Percentiles rank a stretch among this genome's conserved stretches.
Conservation (phyloP, 139 green algal genomes). For the Micractinium sp. region DNA sequence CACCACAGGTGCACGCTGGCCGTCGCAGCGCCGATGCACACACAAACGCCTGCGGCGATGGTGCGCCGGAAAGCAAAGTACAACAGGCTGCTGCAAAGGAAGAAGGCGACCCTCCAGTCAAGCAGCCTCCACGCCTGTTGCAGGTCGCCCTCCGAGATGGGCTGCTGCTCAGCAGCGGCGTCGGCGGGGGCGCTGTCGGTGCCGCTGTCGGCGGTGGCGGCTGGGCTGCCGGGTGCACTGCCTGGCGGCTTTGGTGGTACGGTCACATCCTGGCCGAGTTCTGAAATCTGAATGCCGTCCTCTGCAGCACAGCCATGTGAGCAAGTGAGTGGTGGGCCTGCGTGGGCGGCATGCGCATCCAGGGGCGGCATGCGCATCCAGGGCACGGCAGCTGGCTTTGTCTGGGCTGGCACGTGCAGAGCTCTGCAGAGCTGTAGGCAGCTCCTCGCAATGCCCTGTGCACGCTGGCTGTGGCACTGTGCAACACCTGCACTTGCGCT, state of each 20-base stretch:
- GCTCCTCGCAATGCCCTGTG: background rate
- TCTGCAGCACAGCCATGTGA: background rate
- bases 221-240: background rate
- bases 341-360: too few relatives aligned
- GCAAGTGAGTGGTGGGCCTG: background rate
- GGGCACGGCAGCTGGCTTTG: too few relatives aligned
- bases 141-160: background rate
- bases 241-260: background rate
- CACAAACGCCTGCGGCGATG: background rate
- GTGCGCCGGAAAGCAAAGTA: background rate
- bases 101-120: background rate
- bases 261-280: background rate
- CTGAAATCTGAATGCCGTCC: background rate
- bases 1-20: background rate
- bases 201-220: background rate
- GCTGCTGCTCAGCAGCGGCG: background rate
- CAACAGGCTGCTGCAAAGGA: background rate
- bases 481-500: background rate
- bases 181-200: background rate
- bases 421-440: background rate
- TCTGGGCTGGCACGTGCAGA: background rate
- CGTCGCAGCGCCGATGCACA: background rate
- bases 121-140: background rate
- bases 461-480: background rate
- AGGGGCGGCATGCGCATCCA: background rate